Evolutionary conservation across 768 basidiomycete species (phyloP).

Genomic region (Panaeolus papilionaceus): DNA sequence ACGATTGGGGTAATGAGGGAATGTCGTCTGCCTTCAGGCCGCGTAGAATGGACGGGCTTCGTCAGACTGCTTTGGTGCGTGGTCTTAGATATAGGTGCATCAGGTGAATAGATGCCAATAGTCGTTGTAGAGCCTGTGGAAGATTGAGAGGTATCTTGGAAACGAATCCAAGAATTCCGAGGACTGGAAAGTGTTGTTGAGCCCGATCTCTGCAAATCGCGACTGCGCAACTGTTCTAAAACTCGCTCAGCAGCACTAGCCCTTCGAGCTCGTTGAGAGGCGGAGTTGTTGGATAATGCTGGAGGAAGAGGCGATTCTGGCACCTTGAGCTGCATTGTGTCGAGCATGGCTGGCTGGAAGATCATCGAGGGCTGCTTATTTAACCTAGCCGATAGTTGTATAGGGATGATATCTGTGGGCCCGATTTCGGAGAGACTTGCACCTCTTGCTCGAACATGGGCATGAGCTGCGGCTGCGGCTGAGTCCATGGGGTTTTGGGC

Average conservation of each 20-base stretch:
- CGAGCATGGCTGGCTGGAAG: constrained; percentile 26
- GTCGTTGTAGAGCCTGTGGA: constrained; percentile 20
- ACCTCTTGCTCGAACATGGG: constrained; percentile 42
- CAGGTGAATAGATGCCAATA: neutral
- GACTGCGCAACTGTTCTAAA: constrained; percentile 66
- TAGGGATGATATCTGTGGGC: neutral
- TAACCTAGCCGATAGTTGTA: neutral
- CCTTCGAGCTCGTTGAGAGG: constrained; percentile 51
- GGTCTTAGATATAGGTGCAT: constrained; percentile 25
- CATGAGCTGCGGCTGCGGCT: constrained; percentile 29
- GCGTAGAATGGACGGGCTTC: constrained; percentile 11
- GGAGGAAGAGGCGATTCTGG: constrained; percentile 25
- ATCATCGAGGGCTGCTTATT: constrained; percentile 21
- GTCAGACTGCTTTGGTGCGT: constrained; percentile 9
- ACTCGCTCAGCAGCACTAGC: constrained; percentile 74
- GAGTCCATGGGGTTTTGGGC: constrained; percentile 24
- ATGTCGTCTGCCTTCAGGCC: constrained; percentile 45
- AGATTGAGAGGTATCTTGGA: constrained; percentile 40
- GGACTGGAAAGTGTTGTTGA: constrained; percentile 38
- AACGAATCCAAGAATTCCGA: constrained; percentile 53
- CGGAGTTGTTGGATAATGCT: constrained; percentile 34
- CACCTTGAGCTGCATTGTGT: constrained; percentile 23
- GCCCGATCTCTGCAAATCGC: constrained; percentile 57
- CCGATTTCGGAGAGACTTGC: constrained; percentile 41
- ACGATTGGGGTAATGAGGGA: constrained; percentile 43